These are phyloP conservation scores for Pseudogymnoascus destructans DNA, from an alignment of 2,329 filamentous ascomycete genomes.

Conservation along the genomic window DNA sequence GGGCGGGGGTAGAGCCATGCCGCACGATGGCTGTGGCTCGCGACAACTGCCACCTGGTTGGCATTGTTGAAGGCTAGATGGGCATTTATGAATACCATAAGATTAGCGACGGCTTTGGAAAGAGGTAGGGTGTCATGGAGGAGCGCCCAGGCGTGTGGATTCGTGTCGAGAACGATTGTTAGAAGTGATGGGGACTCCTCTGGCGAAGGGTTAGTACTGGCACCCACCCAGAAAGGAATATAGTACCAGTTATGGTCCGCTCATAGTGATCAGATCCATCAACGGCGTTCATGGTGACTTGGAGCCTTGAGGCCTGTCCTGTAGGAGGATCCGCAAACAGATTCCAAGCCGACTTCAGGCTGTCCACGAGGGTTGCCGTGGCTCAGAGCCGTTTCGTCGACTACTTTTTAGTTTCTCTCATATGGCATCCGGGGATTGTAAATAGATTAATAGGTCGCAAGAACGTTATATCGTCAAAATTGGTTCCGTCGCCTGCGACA, in stretches of 20 bases:
- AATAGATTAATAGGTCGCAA: not conserved
- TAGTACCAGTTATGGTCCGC: slow-evolving; percentile 32
- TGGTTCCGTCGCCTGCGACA: slow-evolving; percentile 5
- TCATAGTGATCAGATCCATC: slow-evolving; percentile 47
- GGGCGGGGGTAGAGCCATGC: slow-evolving; percentile 73
- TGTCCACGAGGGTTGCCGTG: slow-evolving; percentile 1
- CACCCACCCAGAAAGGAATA: slow-evolving; percentile 2
- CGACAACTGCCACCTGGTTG: slow-evolving; percentile 85
- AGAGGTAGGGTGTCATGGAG: slow-evolving; percentile 64
- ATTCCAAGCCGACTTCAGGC: not conserved
- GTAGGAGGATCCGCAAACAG: not conserved
- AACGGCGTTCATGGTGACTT: slow-evolving; percentile 46
- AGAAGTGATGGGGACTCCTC: slow-evolving; percentile 66
- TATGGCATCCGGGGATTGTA: not conserved
- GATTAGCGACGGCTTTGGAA: slow-evolving; percentile 70
- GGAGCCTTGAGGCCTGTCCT: slow-evolving; percentile 16
- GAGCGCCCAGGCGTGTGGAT: slow-evolving; percentile 84
- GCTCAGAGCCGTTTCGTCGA: not conserved
- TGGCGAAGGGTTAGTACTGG: slow-evolving; percentile 15
- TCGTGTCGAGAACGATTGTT: slow-evolving; percentile 87
- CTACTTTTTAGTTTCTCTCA: not conserved
- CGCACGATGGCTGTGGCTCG: slow-evolving; percentile 74
- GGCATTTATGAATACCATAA: slow-evolving; percentile 93
- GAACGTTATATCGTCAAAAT: not conserved
- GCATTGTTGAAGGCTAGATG: slow-evolving; percentile 88